Conservation (phyloP, 108 stramenopile species). For the Schizochytrium sp. region DNA sequence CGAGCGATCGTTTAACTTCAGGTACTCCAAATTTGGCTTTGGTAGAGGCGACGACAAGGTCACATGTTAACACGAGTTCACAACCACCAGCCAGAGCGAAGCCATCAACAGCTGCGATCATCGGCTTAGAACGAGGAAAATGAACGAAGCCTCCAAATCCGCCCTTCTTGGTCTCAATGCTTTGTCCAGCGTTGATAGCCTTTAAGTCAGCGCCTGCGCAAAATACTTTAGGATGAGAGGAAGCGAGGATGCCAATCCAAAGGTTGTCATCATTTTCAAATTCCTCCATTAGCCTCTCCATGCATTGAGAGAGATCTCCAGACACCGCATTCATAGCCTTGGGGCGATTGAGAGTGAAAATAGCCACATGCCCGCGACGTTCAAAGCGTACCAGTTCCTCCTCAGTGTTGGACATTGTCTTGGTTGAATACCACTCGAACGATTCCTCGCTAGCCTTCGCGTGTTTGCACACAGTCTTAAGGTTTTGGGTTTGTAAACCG, state of each 20-base stretch:
- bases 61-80: conserved; percentile 52
- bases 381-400: conserved; percentile 44
- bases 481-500: conserved; percentile 15
- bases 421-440: background rate
- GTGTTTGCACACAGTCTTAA: background rate
- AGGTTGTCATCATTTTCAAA: conserved; percentile 54
- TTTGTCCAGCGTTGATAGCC: conserved; percentile 32
- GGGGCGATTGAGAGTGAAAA: conserved; percentile 56
- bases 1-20: conserved; percentile 56
- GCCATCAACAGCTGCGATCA: conserved; percentile 55
- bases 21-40: conserved; percentile 51
- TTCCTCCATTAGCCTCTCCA: conserved; percentile 48
- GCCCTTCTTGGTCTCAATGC: conserved; percentile 45
- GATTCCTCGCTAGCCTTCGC: background rate
- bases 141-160: conserved; percentile 51
- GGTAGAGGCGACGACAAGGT: conserved; percentile 39
- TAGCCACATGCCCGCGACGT: conserved; percentile 55
- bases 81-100: conserved; percentile 50
- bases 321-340: conserved; percentile 58
- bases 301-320: conserved; percentile 54
- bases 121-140: conserved; percentile 48
- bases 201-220: conserved; percentile 60
- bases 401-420: background rate
- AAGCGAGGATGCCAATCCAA: conserved; percentile 59
- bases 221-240: conserved; percentile 44